Evolutionary conservation across 805 yeast species (phyloP).

Genomic region (Helenozyma baotianmanensis): DNA sequence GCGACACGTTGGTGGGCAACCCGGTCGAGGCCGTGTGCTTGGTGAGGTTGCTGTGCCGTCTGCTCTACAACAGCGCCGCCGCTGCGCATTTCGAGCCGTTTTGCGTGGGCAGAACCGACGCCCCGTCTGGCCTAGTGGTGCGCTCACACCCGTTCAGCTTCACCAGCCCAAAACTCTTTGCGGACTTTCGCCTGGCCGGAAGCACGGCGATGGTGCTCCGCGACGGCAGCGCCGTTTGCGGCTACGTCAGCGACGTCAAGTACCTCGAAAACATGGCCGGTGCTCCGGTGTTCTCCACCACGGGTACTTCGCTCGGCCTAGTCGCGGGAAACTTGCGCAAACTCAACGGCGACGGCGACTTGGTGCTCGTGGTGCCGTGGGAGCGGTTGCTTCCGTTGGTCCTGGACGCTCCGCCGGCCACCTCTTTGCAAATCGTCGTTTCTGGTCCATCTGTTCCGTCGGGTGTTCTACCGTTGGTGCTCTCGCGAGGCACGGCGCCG

Average conservation of each 20-base stretch:
- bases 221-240: conserved; percentile 11
- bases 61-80: not conserved
- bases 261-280: conserved; percentile 46
- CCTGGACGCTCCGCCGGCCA: no score
- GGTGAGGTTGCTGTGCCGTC: conserved; percentile 1
- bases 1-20: conserved; percentile 3
- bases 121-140: not conserved
- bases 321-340: conserved; percentile 36
- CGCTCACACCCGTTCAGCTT: conserved; percentile 12
- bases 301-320: conserved; percentile 28
- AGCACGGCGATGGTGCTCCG: conserved; percentile 18
- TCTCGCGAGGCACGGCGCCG: not conserved
- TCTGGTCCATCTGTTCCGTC: not conserved
- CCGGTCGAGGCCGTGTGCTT: not conserved
- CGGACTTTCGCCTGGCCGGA: conserved; percentile 11
- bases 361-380: conserved; percentile 32
- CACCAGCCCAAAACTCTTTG: conserved; percentile 8
- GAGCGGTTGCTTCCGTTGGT: not conserved
- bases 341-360: conserved; percentile 43
- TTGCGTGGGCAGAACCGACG: not conserved
- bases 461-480: conserved; percentile 1
- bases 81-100: not conserved
- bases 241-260: conserved; percentile 35
- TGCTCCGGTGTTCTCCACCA: conserved; percentile 21
- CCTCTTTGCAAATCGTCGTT: no score